Conservation (phyloP, 1,284 basidiomycete genomes). For the Apiotrichum gracile region DNA sequence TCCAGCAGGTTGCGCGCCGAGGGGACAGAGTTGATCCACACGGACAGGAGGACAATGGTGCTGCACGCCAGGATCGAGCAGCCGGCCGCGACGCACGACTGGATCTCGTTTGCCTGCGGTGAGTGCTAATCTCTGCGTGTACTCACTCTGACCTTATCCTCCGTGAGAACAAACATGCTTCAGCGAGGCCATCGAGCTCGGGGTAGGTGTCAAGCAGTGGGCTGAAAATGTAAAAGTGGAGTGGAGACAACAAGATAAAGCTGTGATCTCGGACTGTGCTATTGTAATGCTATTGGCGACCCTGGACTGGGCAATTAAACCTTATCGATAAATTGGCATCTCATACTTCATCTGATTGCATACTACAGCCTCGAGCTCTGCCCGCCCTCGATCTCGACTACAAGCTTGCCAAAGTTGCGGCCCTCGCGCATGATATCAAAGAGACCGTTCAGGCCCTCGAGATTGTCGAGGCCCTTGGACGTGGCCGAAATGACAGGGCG, state of each 20-base stretch:
- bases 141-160: background rate
- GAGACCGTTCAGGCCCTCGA: constrained; percentile 7
- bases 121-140: background rate
- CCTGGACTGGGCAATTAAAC: constrained; percentile 35
- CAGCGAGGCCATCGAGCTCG: too few relatives aligned
- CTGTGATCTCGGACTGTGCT: constrained; percentile 24
- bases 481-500: constrained; percentile 4
- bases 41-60: background rate
- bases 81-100: constrained; percentile 1
- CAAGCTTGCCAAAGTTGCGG: constrained; percentile 17
- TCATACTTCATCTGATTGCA: constrained; percentile 3
- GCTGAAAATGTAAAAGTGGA: too few relatives aligned
- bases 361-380: background rate
- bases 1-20: constrained; percentile 7
- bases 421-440: constrained; percentile 12
- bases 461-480: constrained; percentile 9
- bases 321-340: constrained; percentile 15
- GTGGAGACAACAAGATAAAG: too few relatives aligned
- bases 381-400: constrained; percentile 11
- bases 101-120: constrained; percentile 1
- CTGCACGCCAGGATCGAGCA: constrained; percentile 1
- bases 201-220: too few relatives aligned
- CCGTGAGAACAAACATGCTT: background rate
- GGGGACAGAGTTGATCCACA: background rate
- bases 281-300: constrained; percentile 39